These are phyloP conservation scores for Plasmodium ovale DNA, from an alignment of 169 alveolate genomes.

Conservation along the genomic window DNA sequence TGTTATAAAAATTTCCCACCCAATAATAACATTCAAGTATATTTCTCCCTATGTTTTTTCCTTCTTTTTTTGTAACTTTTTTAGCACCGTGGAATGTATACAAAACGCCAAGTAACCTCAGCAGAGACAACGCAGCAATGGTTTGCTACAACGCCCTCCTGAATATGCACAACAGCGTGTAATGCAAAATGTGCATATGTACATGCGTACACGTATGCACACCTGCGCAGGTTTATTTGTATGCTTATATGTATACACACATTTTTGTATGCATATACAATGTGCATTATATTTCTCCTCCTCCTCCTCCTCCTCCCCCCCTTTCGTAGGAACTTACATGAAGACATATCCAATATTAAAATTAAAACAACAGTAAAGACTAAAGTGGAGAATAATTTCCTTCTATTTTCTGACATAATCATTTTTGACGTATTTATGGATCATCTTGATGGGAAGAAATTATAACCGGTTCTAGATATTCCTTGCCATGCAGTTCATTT, in stretches of 20 bases:
- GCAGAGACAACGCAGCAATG: constrained; percentile 74
- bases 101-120: constrained; percentile 56
- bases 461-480: no score
- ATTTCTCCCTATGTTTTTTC: background rate
- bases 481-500: no score
- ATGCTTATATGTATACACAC: background rate
- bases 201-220: background rate
- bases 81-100: constrained; percentile 56
- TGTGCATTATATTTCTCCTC: background rate
- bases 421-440: constrained; percentile 61
- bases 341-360: constrained; percentile 34
- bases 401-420: constrained; percentile 58
- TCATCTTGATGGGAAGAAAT: constrained; percentile 14
- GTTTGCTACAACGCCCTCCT: constrained; percentile 35
- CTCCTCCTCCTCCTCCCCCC: no score
- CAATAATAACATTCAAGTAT: background rate
- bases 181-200: background rate
- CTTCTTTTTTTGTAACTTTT: background rate
- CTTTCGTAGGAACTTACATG: constrained; percentile 26
- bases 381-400: constrained; percentile 49
- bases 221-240: background rate
- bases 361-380: constrained; percentile 54
- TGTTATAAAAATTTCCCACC: no score
- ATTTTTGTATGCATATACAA: background rate
- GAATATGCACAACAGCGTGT: constrained; percentile 60